Base-by-base conservation (phyloP, 495 filamentous ascomycete genomes). In the Penicillium coprophilum region DNA sequence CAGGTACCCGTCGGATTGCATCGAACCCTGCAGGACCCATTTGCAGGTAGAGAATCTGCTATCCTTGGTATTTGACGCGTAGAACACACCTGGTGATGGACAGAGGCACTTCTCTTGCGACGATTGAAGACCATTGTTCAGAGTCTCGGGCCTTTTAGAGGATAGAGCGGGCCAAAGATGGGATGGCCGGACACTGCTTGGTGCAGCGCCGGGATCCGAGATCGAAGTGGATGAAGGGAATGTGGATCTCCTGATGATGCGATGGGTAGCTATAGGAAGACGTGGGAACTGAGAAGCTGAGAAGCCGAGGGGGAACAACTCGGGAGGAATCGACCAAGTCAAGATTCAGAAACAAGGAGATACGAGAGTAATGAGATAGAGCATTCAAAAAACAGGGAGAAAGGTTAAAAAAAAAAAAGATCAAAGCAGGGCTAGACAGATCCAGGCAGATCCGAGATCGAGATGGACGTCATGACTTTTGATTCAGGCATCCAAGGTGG, bases 51-150 rank as follows among this genome's bases (percentile, higher is more conserved):
- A 11, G 11, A 24, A 24, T n/a, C 7, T 39, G 21, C 32, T 21
- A 38, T 50, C 19, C 19, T 23, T 30, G 28, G 13, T 15, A 19
- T 27, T 48, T 15, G 17, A 41, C 19, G 45, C 50, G 46, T 20
- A 64, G 60, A 65, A 74, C 79, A 34, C 65, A 85, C 82, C 67
- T 81, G 80, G 67, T 82, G 81, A 60, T 80, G 79, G 21, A 71
- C 73, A 38, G 77, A 71, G 69, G 47, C 47, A 31, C 66, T 69
- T 58, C 77, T 80, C 70, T 78, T 82, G 61, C 68, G 66, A 64
- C 76, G 77, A 53, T 73, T 69, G 58, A 84, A 83, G 80, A 84
- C 84, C 67, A 57, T 73, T 67, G 58, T 58, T 66, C 34, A 49
- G 24, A 31, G 44, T 23, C 55, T 24, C 31, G 39, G 46, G 31